Percentiles rank a stretch among this genome's conserved stretches.
Evolutionary conservation across 2,329 filamentous ascomycete genomes (phyloP).

Genomic region (Aspergillus tubingensis): DNA sequence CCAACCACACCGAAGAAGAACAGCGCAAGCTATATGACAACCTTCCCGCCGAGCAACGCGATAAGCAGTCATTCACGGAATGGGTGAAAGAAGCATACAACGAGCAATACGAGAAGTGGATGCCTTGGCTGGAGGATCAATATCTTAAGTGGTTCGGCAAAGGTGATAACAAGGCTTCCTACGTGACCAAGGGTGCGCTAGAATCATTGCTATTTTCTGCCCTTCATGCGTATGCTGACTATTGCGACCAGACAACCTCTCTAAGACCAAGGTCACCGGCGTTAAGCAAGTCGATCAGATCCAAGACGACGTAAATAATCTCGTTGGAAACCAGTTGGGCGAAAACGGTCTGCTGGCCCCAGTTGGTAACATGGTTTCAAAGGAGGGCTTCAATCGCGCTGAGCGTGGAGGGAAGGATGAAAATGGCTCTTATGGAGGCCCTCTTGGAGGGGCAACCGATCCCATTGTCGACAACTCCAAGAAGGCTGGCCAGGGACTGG

Average conservation of each 20-base stretch:
- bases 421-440: slow-evolving; percentile 43
- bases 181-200: slow-evolving; percentile 53
- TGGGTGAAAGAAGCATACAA: slow-evolving; percentile 53
- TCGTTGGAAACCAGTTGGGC: slow-evolving; percentile 53
- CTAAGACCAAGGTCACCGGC: slow-evolving; percentile 56
- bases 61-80: slow-evolving; percentile 33
- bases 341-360: slow-evolving; percentile 55
- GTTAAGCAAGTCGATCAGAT: slow-evolving; percentile 53
- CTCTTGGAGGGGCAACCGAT: slow-evolving; percentile 17
- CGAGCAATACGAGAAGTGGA: slow-evolving; percentile 57
- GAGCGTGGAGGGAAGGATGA: slow-evolving; percentile 59
- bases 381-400: slow-evolving; percentile 57
- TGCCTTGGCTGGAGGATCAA: slow-evolving; percentile 59
- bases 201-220: not conserved
- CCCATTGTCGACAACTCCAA: slow-evolving; percentile 14
- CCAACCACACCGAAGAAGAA: slow-evolving; percentile 22
- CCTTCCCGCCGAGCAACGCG: slow-evolving; percentile 19
- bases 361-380: slow-evolving; percentile 51
- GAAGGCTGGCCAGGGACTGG: slow-evolving; percentile 12
- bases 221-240: not conserved
- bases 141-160: slow-evolving; percentile 59
- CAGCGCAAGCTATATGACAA: slow-evolving; percentile 23
- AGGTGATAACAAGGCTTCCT: slow-evolving; percentile 57
- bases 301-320: slow-evolving; percentile 54
- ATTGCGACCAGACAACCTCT: slow-evolving; percentile 46